These are phyloP conservation scores for Aspergillus uvarum DNA, from an alignment of 2,329 filamentous ascomycete species.

Conservation along the genomic window DNA sequence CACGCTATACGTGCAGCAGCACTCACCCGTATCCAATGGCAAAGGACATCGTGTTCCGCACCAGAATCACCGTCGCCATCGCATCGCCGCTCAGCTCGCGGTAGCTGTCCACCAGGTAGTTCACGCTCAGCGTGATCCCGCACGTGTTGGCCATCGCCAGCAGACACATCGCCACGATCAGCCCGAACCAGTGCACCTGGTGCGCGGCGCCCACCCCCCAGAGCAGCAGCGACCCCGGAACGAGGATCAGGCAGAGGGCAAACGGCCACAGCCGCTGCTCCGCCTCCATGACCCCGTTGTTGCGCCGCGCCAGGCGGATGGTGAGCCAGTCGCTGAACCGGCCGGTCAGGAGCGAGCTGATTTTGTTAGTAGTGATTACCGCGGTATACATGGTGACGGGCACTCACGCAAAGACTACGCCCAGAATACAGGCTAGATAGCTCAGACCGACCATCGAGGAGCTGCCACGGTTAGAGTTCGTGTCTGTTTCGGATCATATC, in stretches of 20 bases:
- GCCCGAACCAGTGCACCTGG: constrained; percentile 43
- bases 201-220: constrained; percentile 47
- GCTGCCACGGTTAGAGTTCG: constrained; percentile 24
- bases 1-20: background rate
- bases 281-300: constrained; percentile 43
- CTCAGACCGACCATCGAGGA: constrained; percentile 42
- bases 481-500: too few relatives aligned
- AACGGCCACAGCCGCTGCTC: constrained; percentile 46
- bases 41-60: constrained; percentile 51
- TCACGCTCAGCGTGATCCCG: constrained; percentile 41
- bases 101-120: constrained; percentile 45
- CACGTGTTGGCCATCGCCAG: constrained; percentile 41
- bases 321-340: constrained; percentile 42
- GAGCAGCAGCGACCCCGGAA: constrained; percentile 36
- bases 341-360: constrained; percentile 40
- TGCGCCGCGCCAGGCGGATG: constrained; percentile 40
- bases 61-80: constrained; percentile 46
- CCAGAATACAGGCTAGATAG: constrained; percentile 38
- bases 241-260: constrained; percentile 33
- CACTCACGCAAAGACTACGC: constrained; percentile 32
- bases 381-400: background rate
- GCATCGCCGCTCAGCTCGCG: constrained; percentile 42
- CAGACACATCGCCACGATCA: constrained; percentile 45
- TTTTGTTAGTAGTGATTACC: background rate
- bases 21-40: constrained; percentile 45